Evolutionary conservation across 2,329 filamentous ascomycete genomes (phyloP).

Genomic region (Ceratocystiopsis sp.): DNA sequence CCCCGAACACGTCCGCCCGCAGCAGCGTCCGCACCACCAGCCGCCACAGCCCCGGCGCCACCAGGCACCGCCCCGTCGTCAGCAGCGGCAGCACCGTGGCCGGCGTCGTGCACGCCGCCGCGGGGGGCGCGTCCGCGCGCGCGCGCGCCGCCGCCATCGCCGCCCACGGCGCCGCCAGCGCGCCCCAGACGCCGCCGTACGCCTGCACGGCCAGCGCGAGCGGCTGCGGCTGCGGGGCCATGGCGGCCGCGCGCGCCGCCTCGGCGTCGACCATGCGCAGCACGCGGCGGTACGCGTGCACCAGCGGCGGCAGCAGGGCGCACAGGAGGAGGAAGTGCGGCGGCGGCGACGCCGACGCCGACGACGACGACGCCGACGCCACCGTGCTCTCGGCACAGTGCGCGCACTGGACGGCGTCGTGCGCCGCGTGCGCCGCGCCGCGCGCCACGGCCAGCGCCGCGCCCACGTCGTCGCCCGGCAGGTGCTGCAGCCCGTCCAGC

Average conservation of each 20-base stretch:
- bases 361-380: too few relatives aligned
- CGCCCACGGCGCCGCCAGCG: slow-evolving; percentile 12
- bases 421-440: slow-evolving; percentile 28
- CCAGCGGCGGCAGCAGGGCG: slow-evolving; percentile 38
- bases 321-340: slow-evolving; percentile 43
- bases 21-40: slow-evolving; percentile 35
- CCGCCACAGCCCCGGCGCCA: slow-evolving; percentile 38
- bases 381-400: slow-evolving; percentile 24
- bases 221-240: slow-evolving; percentile 23
- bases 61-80: too few relatives aligned
- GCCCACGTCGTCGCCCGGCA: slow-evolving; percentile 27
- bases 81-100: too few relatives aligned
- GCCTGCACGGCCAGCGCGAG: slow-evolving; percentile 29
- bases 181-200: slow-evolving; percentile 33
- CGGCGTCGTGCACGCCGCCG: too few relatives aligned
- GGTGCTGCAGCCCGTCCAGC: slow-evolving; percentile 29
- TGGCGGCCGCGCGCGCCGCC: slow-evolving; percentile 23
- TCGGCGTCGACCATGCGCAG: slow-evolving; percentile 38
- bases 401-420: slow-evolving; percentile 33
- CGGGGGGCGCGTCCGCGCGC: too few relatives aligned
- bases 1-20: slow-evolving; percentile 39
- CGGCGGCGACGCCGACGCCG: slow-evolving; percentile 14
- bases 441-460: slow-evolving; percentile 31
- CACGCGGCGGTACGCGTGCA: slow-evolving; percentile 38
- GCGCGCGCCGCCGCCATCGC: too few relatives aligned